A percentile compares a stretch with the other conserved stretches of the same genome.
phyloP scores from a whole-genome alignment of 345 rosid species.

The Ceriops zippeliana region DNA sequence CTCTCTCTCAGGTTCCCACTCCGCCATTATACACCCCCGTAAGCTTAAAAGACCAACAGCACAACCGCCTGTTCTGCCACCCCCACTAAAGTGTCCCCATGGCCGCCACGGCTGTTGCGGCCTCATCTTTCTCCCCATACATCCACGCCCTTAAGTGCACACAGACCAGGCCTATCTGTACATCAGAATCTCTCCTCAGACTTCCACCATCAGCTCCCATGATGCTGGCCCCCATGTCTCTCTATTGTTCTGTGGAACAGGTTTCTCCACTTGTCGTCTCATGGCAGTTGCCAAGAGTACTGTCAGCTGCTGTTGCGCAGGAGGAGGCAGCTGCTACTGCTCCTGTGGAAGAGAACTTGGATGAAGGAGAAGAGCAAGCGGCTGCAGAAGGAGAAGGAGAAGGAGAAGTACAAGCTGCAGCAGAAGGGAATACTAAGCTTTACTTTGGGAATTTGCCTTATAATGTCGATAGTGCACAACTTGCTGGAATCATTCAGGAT shows the following conservation, averaged over 20 bases:
- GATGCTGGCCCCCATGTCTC: slow-evolving; percentile 8
- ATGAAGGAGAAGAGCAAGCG: slow-evolving; percentile 17
- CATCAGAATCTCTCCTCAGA: slow-evolving; percentile 16
- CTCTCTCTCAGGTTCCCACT: not conserved
- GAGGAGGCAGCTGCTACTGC: slow-evolving; percentile 39
- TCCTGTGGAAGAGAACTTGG: slow-evolving; percentile 22
- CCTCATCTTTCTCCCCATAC: slow-evolving; percentile 45
- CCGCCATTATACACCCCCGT: slow-evolving; percentile 1
- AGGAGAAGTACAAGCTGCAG: slow-evolving; percentile 13
- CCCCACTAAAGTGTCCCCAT: slow-evolving; percentile 10
- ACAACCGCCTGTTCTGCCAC: not conserved
- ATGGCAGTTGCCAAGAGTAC: slow-evolving; percentile 38
- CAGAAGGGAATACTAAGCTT: slow-evolving; percentile 56
- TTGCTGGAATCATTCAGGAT: slow-evolving; percentile 84
- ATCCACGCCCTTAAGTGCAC: slow-evolving; percentile 39
- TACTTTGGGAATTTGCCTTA: slow-evolving; percentile 92
- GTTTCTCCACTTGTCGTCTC: slow-evolving; percentile 2
- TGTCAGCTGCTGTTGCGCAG: slow-evolving; percentile 42
- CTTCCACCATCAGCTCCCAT: slow-evolving; percentile 16
- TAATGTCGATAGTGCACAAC: slow-evolving; percentile 81
- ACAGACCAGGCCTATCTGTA: slow-evolving; percentile 22
- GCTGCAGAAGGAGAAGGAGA: slow-evolving; percentile 7
- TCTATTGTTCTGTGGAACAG: slow-evolving; percentile 9
- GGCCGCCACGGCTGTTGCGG: slow-evolving; percentile 44
- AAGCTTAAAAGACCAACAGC: slow-evolving; percentile 24